Conservation (phyloP, 495 filamentous ascomycete species). For the Aspergillus bridgeri region DNA sequence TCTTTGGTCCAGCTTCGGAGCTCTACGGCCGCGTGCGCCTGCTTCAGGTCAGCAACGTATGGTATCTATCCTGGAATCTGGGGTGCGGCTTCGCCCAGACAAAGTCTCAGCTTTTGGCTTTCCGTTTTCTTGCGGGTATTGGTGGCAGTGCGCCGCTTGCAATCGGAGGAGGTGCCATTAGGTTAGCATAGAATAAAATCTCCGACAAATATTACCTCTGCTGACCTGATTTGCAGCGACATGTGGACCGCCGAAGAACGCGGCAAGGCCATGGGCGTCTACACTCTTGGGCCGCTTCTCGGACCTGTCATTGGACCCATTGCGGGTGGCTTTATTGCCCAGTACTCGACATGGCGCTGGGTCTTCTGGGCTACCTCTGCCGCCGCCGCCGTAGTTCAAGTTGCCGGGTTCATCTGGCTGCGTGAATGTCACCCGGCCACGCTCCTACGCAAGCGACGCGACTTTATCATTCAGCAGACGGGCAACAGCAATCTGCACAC, state of each 20-base stretch:
- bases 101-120: too few relatives aligned
- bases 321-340: conserved; percentile 47
- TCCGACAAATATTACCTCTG: too few relatives aligned
- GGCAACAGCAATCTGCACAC: conserved; percentile 19
- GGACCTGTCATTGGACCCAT: conserved; percentile 38
- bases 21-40: background rate
- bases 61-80: too few relatives aligned
- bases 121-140: too few relatives aligned
- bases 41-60: background rate
- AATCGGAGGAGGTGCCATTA: conserved; percentile 1
- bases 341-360: conserved; percentile 57
- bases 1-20: background rate
- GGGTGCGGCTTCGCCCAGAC: too few relatives aligned
- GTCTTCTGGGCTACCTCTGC: conserved; percentile 53
- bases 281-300: conserved; percentile 9
- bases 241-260: conserved; percentile 8
- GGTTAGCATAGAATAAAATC: background rate
- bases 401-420: conserved; percentile 54
- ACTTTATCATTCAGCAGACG: conserved; percentile 56
- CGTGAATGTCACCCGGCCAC: conserved; percentile 65
- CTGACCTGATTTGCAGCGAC: conserved; percentile 3
- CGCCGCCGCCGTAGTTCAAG: conserved; percentile 38
- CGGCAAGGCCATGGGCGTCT: conserved; percentile 11
- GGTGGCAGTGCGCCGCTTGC: too few relatives aligned
- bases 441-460: conserved; percentile 53